phyloP scores from a whole-genome alignment of 208 protist species.

The Trichomonas tenax region DNA sequence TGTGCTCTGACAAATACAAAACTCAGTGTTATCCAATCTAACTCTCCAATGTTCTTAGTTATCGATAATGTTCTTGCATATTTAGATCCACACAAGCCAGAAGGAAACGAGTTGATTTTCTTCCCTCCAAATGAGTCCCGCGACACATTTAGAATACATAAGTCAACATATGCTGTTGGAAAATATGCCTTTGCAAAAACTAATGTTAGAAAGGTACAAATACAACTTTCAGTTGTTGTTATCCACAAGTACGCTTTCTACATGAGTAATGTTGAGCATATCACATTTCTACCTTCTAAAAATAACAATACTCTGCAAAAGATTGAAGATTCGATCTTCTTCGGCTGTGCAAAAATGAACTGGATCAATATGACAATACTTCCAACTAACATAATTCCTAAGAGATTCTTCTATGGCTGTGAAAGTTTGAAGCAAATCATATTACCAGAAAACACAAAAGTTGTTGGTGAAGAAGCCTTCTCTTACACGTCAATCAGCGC shows the following conservation, averaged over 20 bases:
- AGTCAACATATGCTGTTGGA: not conserved
- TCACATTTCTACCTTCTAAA: not conserved
- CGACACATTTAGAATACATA: not conserved
- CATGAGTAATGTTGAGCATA: not conserved
- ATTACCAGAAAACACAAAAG: not conserved
- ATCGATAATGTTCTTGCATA: not conserved
- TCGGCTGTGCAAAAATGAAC: not conserved
- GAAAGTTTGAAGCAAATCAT: not conserved
- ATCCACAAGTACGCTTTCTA: not conserved
- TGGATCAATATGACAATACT: not conserved
- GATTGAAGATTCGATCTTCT: not conserved
- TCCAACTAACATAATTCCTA: not conserved
- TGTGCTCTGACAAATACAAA: not conserved
- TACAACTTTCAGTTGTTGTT: not conserved
- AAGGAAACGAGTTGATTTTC: not conserved
- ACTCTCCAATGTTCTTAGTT: not conserved
- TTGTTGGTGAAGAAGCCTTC: not conserved
- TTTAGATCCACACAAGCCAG: not conserved
- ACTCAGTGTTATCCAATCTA: not conserved
- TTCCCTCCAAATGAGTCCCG: not conserved
- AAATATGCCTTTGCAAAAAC: not conserved
- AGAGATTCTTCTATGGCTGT: not conserved
- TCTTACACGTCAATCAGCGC: not conserved
- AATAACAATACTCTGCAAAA: not conserved
- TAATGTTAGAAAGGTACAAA: not conserved